These are phyloP conservation scores for Scutellaria barbata DNA, from an alignment of 257 asterid genomes.

Conservation along the genomic window DNA sequence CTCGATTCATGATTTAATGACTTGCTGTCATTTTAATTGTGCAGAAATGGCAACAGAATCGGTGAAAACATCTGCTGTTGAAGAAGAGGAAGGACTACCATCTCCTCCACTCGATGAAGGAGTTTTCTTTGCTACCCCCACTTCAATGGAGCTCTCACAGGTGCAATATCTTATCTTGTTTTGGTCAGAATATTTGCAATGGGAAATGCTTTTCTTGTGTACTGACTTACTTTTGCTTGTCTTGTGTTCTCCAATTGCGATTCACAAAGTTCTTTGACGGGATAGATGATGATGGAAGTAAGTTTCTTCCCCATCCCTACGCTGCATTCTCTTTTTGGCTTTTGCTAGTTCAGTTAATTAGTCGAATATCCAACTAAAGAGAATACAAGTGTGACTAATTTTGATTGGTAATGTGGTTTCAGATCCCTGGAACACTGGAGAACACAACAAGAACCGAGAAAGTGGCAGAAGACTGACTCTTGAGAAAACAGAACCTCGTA, in stretches of 20 bases:
- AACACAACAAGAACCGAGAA: constrained; percentile 68
- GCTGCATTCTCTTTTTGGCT: constrained; percentile 39
- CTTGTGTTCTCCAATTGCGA: constrained; percentile 40
- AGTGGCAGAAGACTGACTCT: constrained; percentile 63
- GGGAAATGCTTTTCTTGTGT: constrained; percentile 7
- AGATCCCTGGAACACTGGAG: constrained; percentile 88
- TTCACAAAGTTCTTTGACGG: constrained; percentile 81
- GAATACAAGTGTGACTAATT: constrained; percentile 41
- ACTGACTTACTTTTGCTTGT: constrained; percentile 41
- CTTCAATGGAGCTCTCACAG: constrained; percentile 78
- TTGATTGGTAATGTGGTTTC: constrained; percentile 56
- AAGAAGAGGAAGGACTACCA: constrained; percentile 91
- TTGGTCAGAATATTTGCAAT: neutral
- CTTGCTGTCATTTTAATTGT: constrained; percentile 28
- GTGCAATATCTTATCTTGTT: constrained; percentile 40
- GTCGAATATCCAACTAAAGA: constrained; percentile 57
- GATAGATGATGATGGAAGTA: constrained; percentile 98
- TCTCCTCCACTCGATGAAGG: constrained; percentile 98
- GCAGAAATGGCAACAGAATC: constrained; percentile 71
- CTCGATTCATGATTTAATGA: constrained; percentile 15
- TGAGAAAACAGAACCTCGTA: constrained; percentile 42
- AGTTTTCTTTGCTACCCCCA: constrained; percentile 67
- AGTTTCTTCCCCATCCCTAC: constrained; percentile 53
- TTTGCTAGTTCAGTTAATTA: constrained; percentile 56
- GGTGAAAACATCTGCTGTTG: constrained; percentile 59